Evolutionary conservation across 345 rosid genomes (phyloP), one percentile per base, ranked within the genome.

Genomic region (Triadica sebifera): DNA sequence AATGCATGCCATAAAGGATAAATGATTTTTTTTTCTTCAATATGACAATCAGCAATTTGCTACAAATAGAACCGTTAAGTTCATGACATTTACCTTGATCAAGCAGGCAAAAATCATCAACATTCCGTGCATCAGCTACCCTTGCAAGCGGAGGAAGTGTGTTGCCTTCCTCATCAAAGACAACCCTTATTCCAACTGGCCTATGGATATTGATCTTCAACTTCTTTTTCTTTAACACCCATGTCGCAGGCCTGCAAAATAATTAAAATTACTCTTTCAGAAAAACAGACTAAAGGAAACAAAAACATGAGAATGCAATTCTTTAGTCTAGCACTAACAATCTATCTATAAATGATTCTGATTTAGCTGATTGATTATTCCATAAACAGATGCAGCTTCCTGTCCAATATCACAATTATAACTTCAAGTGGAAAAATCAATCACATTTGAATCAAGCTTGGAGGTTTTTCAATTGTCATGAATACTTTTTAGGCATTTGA

Each of bases 91-190:
- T 89, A 95, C 99, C 97, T 84, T 76, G 83, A 81, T 92, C 94
- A 60, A 95, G 90, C 29, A 73, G 74, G 71, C 84, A 65, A 8
- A 65, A 57, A 56, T 12, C 65, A 64, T 89, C 85, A 24, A 68
- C 82, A 67, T 55, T 80, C 34, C 65, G 85, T 50, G 81, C 63
- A 58, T 83, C 92, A 73, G 93, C 98, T 72, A 94, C 65, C 79
- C 82, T 83, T 66, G 98, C 97, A 51, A 93, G 86, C 12, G 99
- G 98, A 70, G 94, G 88, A 69, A 85, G 83, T 8, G 96, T 67
- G 50, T 91, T 90, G 75, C 98, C 97, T 75, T 89, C 90, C 70
- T 95, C 98, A 62, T 95, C 97, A 58, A 91, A 91, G 80, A 89
- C 91, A 62, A 87, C 86, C 78, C 94, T 84, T 22, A 91, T 75